Evolutionary conservation across 768 basidiomycete genomes (phyloP).

Genomic region (Calvatia gigantea): DNA sequence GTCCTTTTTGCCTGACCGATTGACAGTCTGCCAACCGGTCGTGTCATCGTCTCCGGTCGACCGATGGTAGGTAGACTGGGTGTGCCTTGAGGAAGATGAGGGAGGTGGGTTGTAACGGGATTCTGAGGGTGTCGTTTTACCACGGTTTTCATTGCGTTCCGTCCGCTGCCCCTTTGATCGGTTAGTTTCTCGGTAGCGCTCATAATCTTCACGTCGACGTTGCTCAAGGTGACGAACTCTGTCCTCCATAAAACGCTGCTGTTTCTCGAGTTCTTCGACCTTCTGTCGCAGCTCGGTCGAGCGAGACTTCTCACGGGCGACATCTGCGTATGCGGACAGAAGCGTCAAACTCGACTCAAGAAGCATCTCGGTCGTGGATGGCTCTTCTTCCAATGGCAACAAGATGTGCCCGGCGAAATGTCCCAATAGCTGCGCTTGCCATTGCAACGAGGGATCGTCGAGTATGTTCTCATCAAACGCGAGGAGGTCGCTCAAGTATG

Average conservation of each 20-base stretch:
- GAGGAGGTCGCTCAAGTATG: constrained; percentile 43
- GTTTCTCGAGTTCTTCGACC: constrained; percentile 5
- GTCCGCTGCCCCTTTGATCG: background rate
- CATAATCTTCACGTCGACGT: constrained; percentile 6
- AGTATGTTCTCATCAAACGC: constrained; percentile 44
- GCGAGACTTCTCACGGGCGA: constrained; percentile 4
- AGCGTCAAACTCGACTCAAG: constrained; percentile 11
- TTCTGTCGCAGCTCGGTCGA: constrained; percentile 3
- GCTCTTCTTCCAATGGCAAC: constrained; percentile 23
- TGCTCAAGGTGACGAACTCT: constrained; percentile 2
- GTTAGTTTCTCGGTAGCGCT: background rate
- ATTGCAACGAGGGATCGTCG: constrained; percentile 42
- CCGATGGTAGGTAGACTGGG: background rate
- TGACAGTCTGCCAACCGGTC: constrained; percentile 8
- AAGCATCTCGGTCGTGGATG: constrained; percentile 6
- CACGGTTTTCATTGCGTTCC: background rate
- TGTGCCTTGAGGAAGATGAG: background rate
- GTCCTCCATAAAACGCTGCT: constrained; percentile 7
- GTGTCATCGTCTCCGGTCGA: background rate
- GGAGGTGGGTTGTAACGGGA: background rate
- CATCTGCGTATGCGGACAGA: constrained; percentile 9
- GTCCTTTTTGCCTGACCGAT: constrained; percentile 4
- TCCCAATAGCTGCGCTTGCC: constrained; percentile 62
- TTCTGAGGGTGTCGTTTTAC: background rate
- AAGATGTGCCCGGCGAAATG: constrained; percentile 61